phyloP scores from a whole-genome alignment of 2,329 filamentous ascomycete species.

The Colletotrichum theobromicola region DNA sequence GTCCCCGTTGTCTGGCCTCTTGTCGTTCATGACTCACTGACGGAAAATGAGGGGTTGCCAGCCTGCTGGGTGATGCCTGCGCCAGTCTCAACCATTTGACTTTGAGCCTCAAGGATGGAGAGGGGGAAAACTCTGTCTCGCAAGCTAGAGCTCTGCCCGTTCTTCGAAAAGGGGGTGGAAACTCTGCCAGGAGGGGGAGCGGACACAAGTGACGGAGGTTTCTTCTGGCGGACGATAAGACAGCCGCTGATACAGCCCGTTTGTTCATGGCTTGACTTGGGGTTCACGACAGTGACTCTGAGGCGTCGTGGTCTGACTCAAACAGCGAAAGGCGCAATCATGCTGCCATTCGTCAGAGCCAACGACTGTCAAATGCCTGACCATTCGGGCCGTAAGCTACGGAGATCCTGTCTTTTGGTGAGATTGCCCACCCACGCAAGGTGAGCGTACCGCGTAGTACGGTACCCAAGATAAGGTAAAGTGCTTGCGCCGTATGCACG shows the following conservation, averaged over 20 bases:
- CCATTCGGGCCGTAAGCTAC: background rate
- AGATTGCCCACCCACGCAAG: background rate
- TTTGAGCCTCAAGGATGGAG: background rate
- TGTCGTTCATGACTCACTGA: slow-evolving; percentile 19
- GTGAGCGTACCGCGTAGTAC: background rate
- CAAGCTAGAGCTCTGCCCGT: background rate
- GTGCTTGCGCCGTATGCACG: background rate
- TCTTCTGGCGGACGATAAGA: background rate
- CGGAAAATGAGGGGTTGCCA: slow-evolving; percentile 10
- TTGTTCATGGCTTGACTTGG: background rate
- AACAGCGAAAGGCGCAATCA: background rate
- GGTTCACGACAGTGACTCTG: background rate
- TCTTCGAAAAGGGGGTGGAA: background rate
- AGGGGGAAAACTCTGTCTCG: background rate
- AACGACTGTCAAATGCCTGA: background rate
- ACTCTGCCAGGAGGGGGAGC: background rate
- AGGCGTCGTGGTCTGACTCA: background rate
- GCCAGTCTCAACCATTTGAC: background rate
- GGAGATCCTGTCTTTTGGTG: background rate
- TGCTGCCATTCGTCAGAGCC: background rate
- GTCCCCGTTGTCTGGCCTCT: slow-evolving; percentile 5
- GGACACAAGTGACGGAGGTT: background rate
- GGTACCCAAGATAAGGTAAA: background rate
- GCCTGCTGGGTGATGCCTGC: slow-evolving; percentile 7
- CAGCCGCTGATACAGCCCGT: background rate